Evolutionary conservation across 2,329 filamentous ascomycete genomes (phyloP).

Genomic region (Talaromyces sp.): DNA sequence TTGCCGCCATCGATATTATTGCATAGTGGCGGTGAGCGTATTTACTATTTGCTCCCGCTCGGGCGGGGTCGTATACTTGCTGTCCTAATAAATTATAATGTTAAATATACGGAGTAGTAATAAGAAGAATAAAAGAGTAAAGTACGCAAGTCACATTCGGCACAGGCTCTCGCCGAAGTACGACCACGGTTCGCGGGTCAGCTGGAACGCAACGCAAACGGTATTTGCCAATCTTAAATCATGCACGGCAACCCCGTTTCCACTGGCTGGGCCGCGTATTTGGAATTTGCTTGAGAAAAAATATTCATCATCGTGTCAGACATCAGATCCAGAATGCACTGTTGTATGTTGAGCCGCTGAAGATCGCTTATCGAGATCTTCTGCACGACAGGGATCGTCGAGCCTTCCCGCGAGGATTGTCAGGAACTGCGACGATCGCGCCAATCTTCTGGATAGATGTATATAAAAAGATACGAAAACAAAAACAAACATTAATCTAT

Average conservation of each 20-base stretch:
- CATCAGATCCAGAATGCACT: too few species aligned
- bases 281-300: not conserved
- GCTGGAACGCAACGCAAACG: not conserved
- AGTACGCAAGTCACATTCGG: not conserved
- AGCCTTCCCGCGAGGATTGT: conserved; percentile 8
- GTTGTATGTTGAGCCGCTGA: not conserved
- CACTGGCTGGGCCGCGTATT: not conserved
- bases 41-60: not conserved
- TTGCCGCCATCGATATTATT: not conserved
- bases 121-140: not conserved
- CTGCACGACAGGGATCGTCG: conserved; percentile 13
- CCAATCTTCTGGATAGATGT: not conserved
- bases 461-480: too few species aligned
- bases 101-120: not conserved
- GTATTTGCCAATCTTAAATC: not conserved
- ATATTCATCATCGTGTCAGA: too few species aligned
- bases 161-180: not conserved
- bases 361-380: conserved; percentile 5
- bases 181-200: not conserved
- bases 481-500: too few species aligned
- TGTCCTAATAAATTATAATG: too few species aligned
- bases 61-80: not conserved
- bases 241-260: not conserved
- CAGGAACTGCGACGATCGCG: conserved; percentile 10
- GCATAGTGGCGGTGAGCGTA: not conserved